Percentiles rank a stretch among this genome's conserved stretches.
phyloP scores from a whole-genome alignment of 352 stramenopile genomes.

The Globisporangium nodosum region DNA sequence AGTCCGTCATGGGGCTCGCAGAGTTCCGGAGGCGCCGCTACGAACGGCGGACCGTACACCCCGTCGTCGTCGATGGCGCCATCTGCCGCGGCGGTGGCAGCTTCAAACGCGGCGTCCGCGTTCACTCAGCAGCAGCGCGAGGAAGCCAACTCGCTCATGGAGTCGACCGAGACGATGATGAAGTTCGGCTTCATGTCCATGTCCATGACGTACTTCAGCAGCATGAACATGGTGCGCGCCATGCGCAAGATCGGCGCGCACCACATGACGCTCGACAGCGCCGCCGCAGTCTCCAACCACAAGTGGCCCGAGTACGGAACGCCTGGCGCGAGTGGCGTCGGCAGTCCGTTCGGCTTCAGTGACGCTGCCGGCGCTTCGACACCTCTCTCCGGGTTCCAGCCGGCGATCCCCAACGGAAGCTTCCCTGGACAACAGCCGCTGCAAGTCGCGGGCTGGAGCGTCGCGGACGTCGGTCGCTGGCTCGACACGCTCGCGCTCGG shows the following conservation, averaged over 20 bases:
- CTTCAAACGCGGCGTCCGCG: slow-evolving; percentile 18
- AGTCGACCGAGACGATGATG: slow-evolving; percentile 97
- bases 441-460: slow-evolving; percentile 75
- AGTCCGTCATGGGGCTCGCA: slow-evolving; percentile 15
- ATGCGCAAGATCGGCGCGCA: slow-evolving; percentile 92
- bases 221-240: slow-evolving; percentile 96
- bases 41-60: background rate
- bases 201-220: slow-evolving; percentile 97
- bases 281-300: slow-evolving; percentile 51
- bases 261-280: slow-evolving; percentile 88
- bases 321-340: background rate
- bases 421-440: slow-evolving; percentile 65
- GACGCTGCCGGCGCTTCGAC: background rate
- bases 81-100: slow-evolving; percentile 3
- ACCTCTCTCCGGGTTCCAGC: slow-evolving; percentile 25
- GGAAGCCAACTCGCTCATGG: slow-evolving; percentile 89
- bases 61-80: slow-evolving; percentile 1
- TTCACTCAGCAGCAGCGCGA: slow-evolving; percentile 83
- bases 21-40: background rate
- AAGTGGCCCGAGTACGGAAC: slow-evolving; percentile 46
- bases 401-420: slow-evolving; percentile 36
- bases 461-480: slow-evolving; percentile 87
- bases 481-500: slow-evolving; percentile 84
- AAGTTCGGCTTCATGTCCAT: slow-evolving; percentile 99
- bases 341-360: slow-evolving; percentile 3